Evolutionary conservation across 768 basidiomycete genomes (phyloP).

Genomic region (Mycena chlorophos): DNA sequence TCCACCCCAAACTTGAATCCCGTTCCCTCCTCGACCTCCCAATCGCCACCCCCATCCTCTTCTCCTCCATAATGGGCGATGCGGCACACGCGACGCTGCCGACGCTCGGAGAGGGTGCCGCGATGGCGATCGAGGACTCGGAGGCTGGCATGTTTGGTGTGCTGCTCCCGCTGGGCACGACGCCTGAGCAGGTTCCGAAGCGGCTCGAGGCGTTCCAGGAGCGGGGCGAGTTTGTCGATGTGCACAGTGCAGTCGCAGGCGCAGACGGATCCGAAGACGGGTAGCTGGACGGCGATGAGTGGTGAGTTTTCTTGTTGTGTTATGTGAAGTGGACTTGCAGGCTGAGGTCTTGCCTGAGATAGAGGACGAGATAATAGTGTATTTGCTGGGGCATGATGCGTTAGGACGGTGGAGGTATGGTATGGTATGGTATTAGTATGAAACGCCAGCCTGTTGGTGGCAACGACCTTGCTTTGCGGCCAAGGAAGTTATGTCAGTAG

Average conservation of each 20-base stretch:
- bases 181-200: constrained; percentile 10
- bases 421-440: no score
- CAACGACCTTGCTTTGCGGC: no score
- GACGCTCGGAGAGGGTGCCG: constrained; percentile 27
- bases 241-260: constrained; percentile 6
- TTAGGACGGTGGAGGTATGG: constrained; percentile 2
- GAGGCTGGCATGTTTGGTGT: constrained; percentile 13
- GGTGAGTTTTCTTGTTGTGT: no score
- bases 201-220: constrained; percentile 13
- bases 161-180: constrained; percentile 16
- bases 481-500: no score
- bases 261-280: background rate
- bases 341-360: no score
- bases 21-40: constrained; percentile 1
- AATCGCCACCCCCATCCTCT: constrained; percentile 6
- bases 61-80: constrained; percentile 16
- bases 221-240: constrained; percentile 15
- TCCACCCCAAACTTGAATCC: constrained; percentile 19
- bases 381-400: constrained; percentile 6
- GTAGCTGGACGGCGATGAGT: no score
- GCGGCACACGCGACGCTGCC: constrained; percentile 30
- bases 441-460: no score
- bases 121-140: constrained; percentile 29
- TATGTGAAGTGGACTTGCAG: no score
- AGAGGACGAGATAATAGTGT: no score